Base-by-base conservation (phyloP, 495 filamentous ascomycete species). In the Penicillium subrubescens region DNA sequence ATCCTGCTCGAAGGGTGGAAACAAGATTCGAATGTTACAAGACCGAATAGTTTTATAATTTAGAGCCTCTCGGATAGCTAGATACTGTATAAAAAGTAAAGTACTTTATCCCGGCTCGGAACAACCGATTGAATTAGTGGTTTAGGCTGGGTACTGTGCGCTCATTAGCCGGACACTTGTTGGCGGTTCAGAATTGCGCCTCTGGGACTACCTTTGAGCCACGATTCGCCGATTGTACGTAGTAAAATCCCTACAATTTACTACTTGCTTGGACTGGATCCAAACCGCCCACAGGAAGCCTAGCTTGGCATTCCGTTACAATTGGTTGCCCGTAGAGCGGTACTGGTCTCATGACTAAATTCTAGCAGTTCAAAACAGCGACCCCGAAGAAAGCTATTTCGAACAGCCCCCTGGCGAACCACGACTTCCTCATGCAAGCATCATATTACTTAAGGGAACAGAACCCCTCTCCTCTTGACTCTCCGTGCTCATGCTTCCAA, bases 401-500 rank as follows among this genome's bases (percentile, higher is more conserved):
- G 48, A 29, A 52, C 48, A 25, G 48, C 48, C 14, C 29, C 21
- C 44, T 48, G 17, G 44, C 35, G 35, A 37, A 14, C 35, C 35
- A 14, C 35, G 35, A 37, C 35, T 19, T n/a, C n/a, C 41, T n/a
- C 8, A 7, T 44, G 17, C 17, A 1, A 44, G 35, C 17, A 44
- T n/a, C 5, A 19, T 8, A n/a, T 19, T 44, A 44, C 41, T 44
- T 44, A 44, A 44, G n/a, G 41, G 41, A 19, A 44, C 41, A 19
- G 41, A 44, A 44, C 4, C 7, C 3, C 17, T 44, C 17, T 19
- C 3, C 17, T 7, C 41, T 44, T 44, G 17, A 44, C n/a, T 19
- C 41, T 19, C 8, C 15, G n/a, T 44, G 4, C 41, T 44, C 41
- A 44, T 44, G 41, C 41, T 44, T 62, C 7, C 75, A 65, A 7